phyloP scores from a whole-genome alignment of 768 basidiomycete genomes.

The Kwoniella shandongensis region DNA sequence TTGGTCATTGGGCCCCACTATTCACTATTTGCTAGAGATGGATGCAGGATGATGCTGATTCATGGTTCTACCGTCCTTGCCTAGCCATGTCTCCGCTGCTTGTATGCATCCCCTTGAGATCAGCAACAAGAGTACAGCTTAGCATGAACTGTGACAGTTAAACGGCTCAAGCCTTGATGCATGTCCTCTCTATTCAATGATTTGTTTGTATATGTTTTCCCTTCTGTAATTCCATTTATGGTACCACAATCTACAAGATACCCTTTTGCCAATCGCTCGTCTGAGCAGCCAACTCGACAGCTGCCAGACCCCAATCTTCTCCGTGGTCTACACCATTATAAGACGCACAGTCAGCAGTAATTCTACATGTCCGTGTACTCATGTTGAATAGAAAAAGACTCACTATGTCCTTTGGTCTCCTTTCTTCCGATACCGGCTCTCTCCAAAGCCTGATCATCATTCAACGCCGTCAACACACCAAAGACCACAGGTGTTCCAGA shows the following conservation, averaged over 20 bases:
- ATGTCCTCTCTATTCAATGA: too few species aligned
- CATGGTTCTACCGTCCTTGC: too few species aligned
- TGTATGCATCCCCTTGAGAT: too few species aligned
- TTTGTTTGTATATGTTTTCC: too few species aligned
- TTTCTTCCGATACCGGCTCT: conserved; percentile 82
- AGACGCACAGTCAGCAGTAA: conserved; percentile 8
- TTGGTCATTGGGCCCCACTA: too few species aligned
- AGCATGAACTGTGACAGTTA: too few species aligned
- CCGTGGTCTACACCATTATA: conserved; percentile 62
- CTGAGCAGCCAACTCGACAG: conserved; percentile 65
- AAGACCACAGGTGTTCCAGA: conserved; percentile 92
- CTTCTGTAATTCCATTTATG: too few species aligned
- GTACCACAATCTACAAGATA: conserved; percentile 1
- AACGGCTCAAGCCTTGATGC: too few species aligned
- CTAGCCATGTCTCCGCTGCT: too few species aligned
- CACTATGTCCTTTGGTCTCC: conserved; percentile 75
- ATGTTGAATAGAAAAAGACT: conserved; percentile 19
- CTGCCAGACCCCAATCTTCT: conserved; percentile 95
- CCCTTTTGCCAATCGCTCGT: conserved; percentile 48
- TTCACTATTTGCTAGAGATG: too few species aligned
- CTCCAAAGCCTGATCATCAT: conserved; percentile 90
- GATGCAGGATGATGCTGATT: too few species aligned
- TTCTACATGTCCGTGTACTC: neutral
- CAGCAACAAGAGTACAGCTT: too few species aligned
- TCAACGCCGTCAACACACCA: conserved; percentile 88